Evolutionary conservation across 2,329 filamentous ascomycete species (phyloP).

Genomic region (Pseudodiploospora longispora): DNA sequence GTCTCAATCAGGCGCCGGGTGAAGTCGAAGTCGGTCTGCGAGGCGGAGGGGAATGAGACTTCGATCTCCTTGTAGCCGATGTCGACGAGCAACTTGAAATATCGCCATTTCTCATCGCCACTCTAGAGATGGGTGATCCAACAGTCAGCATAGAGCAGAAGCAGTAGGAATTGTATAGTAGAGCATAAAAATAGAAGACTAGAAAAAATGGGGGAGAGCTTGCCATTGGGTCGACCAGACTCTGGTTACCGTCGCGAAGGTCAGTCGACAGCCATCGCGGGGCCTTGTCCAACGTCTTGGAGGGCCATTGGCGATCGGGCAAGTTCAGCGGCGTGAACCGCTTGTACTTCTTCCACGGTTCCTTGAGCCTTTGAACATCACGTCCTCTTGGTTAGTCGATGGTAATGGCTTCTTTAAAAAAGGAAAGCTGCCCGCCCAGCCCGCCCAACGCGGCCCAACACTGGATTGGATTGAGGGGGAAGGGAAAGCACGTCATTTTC

Average conservation of each 20-base stretch:
- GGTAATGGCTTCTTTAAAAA: too few species aligned
- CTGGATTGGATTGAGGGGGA: too few species aligned
- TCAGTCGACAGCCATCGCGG: slow-evolving; percentile 88
- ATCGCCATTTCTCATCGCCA: slow-evolving; percentile 88
- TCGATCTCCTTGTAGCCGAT: slow-evolving; percentile 98
- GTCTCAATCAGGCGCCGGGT: slow-evolving; percentile 80
- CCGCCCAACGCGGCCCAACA: too few species aligned
- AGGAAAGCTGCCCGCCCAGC: too few species aligned
- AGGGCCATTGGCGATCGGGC: slow-evolving; percentile 73
- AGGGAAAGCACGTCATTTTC: too few species aligned
- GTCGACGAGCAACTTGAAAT: slow-evolving; percentile 89
- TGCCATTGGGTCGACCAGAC: slow-evolving; percentile 87
- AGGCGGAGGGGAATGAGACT: slow-evolving; percentile 89
- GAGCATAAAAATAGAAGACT: too few species aligned
- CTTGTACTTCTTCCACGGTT: slow-evolving; percentile 71
- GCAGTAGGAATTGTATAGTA: neutral
- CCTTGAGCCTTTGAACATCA: slow-evolving; percentile 50
- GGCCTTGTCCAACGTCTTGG: slow-evolving; percentile 72
- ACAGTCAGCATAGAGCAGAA: neutral
- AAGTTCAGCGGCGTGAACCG: slow-evolving; percentile 52
- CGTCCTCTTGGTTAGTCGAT: too few species aligned
- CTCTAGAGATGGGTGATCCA: slow-evolving; percentile 46
- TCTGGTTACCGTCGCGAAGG: slow-evolving; percentile 83
- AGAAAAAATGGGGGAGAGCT: slow-evolving; percentile 14
- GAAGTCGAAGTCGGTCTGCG: slow-evolving; percentile 94